Conservation (phyloP, 2,329 filamentous ascomycete species). For the Fusarium acutatum region DNA sequence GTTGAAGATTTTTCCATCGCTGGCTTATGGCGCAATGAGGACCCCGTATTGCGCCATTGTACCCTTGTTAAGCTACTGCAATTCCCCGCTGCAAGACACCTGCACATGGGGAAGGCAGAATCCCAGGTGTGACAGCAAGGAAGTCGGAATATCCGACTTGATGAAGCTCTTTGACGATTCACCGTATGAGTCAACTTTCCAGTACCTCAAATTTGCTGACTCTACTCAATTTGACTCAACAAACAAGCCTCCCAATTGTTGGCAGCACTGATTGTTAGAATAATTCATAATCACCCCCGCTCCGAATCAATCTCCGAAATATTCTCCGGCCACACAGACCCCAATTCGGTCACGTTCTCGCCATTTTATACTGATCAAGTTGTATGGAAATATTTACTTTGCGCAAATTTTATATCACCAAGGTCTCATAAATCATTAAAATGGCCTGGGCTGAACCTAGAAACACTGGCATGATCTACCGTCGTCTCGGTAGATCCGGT, state of each 20-base stretch:
- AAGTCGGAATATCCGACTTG: background rate
- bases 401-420: background rate
- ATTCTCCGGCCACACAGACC: constrained; percentile 3
- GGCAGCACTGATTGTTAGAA: too few species aligned
- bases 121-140: background rate
- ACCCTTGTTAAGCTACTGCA: constrained; percentile 1
- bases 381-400: background rate
- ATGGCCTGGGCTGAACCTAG: constrained; percentile 56
- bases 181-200: background rate
- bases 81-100: background rate
- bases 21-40: constrained; percentile 28
- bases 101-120: background rate
- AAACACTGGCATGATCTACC: constrained; percentile 55
- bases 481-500: constrained; percentile 60
- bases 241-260: background rate
- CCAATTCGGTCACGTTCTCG: background rate
- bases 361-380: background rate
- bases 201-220: background rate
- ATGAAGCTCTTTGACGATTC: background rate
- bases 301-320: constrained; percentile 41
- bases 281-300: background rate
- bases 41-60: constrained; percentile 27
- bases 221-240: background rate
- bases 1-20: background rate
- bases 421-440: constrained; percentile 19